Base-by-base conservation (phyloP, 352 stramenopile species). In the Phytophthora pistaciae region DNA sequence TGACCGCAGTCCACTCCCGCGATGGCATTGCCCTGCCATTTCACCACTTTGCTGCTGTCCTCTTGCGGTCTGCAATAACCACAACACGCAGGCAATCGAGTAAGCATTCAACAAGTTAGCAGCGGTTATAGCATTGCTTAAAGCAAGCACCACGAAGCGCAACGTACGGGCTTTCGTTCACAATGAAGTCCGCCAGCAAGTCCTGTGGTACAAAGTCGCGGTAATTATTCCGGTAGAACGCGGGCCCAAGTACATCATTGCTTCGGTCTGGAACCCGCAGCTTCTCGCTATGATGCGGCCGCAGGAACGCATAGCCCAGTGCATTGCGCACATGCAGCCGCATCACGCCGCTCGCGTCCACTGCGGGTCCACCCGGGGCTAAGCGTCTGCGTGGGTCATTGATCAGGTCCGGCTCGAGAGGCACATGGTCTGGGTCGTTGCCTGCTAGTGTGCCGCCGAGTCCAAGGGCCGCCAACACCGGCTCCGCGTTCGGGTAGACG, bases 11-110 rank as follows among this genome's bases (percentile, higher is more conserved):
- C 64, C 9, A 81, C 64, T 42, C 83, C 87, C 33, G 81, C 60
- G 44, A 94, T 72, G 31, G 80, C 80, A 66, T 94, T 94, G 68
- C 87, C 83, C 62, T 94, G 87, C 76, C 80, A 87, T 58, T 83
- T 84, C 11, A 80, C 78, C 14, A 90, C 54, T 14, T 62, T 61
- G 20, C 59, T 42, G 14, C 53, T 64, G 50, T 72, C 66, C 27
- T 75, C 73, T 36, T 83, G 63, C 1, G 44, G 46, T 20, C 70
- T 87, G 31, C 49, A 54, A 9, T 49, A 52, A n/a, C 9, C 21
- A 7, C 48, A 64, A 21, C 18, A 55, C 23, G 5, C 18, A 50
- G 16, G 14, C 8, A 14, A 21, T 11, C 3, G 42, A 10, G 42
- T 50, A 50, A 23, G 42, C 42, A 50, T 11, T n/a, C 42, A 44